These are phyloP conservation scores for Thermomucor indicae-seudaticae DNA, from an alignment of 371 early-diverging fungal species.

Conservation along the genomic window DNA sequence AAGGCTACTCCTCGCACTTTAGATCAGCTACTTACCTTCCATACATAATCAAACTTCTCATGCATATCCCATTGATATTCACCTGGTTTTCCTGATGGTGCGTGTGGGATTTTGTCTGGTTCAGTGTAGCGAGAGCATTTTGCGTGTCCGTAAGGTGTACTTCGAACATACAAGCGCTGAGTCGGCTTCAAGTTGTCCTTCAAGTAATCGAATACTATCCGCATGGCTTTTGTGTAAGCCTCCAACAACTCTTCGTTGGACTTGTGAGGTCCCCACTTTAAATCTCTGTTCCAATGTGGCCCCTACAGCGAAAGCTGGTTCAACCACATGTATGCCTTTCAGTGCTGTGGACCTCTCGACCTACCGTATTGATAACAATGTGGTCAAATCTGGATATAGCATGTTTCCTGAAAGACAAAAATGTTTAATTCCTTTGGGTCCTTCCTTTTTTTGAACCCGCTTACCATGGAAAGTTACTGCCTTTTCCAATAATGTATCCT, in stretches of 20 bases:
- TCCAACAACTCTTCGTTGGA: slow-evolving; percentile 30
- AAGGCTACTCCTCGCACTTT: neutral
- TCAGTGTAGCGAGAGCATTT: slow-evolving; percentile 30
- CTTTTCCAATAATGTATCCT: slow-evolving; percentile 35
- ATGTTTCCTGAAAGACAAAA: slow-evolving; percentile 25
- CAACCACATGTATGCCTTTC: neutral
- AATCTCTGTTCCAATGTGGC: slow-evolving; percentile 42
- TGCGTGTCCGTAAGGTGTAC: slow-evolving; percentile 45
- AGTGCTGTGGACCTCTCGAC: neutral
- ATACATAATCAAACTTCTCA: slow-evolving; percentile 31
- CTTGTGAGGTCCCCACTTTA: slow-evolving; percentile 29
- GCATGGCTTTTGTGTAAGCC: slow-evolving; percentile 32
- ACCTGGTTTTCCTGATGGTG: slow-evolving; percentile 28
- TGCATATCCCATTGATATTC: slow-evolving; percentile 49
- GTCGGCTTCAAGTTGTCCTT: slow-evolving; percentile 16
- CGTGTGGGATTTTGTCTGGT: slow-evolving; percentile 26
- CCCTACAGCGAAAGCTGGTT: slow-evolving; percentile 16
- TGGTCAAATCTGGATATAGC: slow-evolving; percentile 33
- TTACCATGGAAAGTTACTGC: slow-evolving; percentile 44
- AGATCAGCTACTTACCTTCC: slow-evolving; percentile 20
- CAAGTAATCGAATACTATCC: slow-evolving; percentile 22
- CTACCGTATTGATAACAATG: slow-evolving; percentile 42
- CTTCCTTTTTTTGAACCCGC: too few relatives aligned
- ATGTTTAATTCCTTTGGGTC: neutral
- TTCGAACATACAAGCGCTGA: slow-evolving; percentile 41